A percentile compares a stretch with the other conserved stretches of the same genome.
These are phyloP conservation scores for Jamesozyma gamospora DNA, from an alignment of 805 yeast species.

Conservation along the genomic window DNA sequence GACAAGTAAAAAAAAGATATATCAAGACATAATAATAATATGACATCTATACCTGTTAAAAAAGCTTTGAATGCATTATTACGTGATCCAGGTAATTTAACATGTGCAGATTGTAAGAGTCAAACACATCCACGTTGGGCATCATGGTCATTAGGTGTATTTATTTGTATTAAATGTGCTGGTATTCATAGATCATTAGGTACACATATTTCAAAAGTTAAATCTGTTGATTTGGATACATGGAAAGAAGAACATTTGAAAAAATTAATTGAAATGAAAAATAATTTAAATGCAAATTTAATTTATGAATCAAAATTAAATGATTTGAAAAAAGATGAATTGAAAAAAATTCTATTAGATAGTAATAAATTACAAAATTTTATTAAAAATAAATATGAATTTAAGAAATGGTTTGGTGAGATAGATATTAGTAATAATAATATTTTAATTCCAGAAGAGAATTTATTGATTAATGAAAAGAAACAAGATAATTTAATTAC, in stretches of 20 bases:
- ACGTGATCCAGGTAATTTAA: slow-evolving; percentile 64
- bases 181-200: slow-evolving; percentile 95
- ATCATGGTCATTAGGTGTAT: slow-evolving; percentile 88
- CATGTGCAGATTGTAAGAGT: slow-evolving; percentile 87
- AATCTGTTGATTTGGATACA: slow-evolving; percentile 87
- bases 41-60: slow-evolving; percentile 15
- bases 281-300: slow-evolving; percentile 53
- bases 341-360: slow-evolving; percentile 41
- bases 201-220: slow-evolving; percentile 86
- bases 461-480: too few relatives aligned
- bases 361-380: slow-evolving; percentile 79
- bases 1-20: not conserved
- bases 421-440: not conserved
- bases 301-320: slow-evolving; percentile 73
- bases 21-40: not conserved
- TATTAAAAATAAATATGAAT: slow-evolving; percentile 84
- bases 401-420: slow-evolving; percentile 76
- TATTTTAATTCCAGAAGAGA: not conserved
- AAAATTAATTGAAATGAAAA: slow-evolving; percentile 81
- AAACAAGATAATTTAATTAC: not conserved
- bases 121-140: slow-evolving; percentile 96
- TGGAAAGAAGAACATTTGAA: slow-evolving; percentile 92
- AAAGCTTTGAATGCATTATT: slow-evolving; percentile 63
- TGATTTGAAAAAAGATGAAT: slow-evolving; percentile 2
- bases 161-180: slow-evolving; percentile 88